Evolutionary conservation across 148 eudicot species (phyloP).

Genomic region (Camellia sinensis): DNA sequence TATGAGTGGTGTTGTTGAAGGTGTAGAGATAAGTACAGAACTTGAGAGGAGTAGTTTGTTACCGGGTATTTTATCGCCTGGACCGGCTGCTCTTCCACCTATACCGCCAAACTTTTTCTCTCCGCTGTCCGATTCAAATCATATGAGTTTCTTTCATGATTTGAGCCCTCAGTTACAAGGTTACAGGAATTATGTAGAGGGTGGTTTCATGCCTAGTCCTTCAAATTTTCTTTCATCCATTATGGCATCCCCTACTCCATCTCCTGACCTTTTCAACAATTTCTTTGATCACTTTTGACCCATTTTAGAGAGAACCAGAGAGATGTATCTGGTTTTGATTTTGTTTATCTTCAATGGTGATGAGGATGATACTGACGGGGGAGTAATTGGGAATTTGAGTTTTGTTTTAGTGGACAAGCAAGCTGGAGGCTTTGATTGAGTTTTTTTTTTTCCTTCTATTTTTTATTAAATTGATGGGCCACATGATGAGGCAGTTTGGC

Average conservation of each 20-base stretch:
- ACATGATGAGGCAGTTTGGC: neutral
- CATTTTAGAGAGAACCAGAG: conserved; percentile 9
- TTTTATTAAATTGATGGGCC: neutral
- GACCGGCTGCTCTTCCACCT: conserved; percentile 58
- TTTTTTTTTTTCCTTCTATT: neutral
- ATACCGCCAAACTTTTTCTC: conserved; percentile 67
- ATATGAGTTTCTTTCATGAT: conserved; percentile 41
- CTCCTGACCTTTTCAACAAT: conserved; percentile 62
- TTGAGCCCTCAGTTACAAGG: conserved; percentile 35
- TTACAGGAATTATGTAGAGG: conserved; percentile 37
- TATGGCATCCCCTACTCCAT: conserved; percentile 53
- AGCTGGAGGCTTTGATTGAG: neutral
- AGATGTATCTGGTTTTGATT: neutral
- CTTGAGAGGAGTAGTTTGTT: conserved; percentile 36
- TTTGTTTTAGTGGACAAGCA: neutral
- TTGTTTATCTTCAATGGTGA: neutral
- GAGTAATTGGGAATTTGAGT: neutral
- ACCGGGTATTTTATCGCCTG: conserved; percentile 72
- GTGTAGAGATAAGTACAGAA: conserved; percentile 20
- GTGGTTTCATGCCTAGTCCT: conserved; percentile 46
- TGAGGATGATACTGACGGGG: neutral
- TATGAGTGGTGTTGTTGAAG: conserved; percentile 16
- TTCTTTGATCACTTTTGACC: conserved; percentile 42
- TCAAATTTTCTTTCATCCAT: conserved; percentile 60
- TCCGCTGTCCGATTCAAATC: conserved; percentile 45